Base-by-base conservation (phyloP, 352 stramenopile species). In the Globisporangium heterothallicum region DNA sequence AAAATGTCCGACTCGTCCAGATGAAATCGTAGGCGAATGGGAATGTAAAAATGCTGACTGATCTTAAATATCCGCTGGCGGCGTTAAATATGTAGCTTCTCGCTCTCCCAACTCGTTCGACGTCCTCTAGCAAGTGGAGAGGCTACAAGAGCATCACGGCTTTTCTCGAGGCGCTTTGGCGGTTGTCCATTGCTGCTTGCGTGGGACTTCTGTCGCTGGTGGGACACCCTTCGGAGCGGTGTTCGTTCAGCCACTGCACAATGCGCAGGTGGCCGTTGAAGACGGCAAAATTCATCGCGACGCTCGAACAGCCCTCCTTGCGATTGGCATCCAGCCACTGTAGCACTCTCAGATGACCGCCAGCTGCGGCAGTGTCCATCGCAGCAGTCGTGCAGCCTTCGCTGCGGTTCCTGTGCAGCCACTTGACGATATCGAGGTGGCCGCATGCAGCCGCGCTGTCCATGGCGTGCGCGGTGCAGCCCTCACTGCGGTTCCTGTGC, bases 321-420 rank as follows among this genome's bases (percentile, higher is more conserved):
- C 78, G 72, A 43, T 86, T 66, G 18, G 55, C 42, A 49, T 78
- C 69, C 16, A 89, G 61, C 63, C 75, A 89, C 29, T 63, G 58
- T 22, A 89, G 66, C 8, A 81, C 68, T 0, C 66, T 50, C 45
- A 88, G 64, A 34, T 80, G 68, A 12, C 78, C 79, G 35, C 72
- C 65, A 1, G 62, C 69, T 0, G 78, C 75, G 14, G 75, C 76
- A 24, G 63, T 77, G 32, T 89, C 72, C 63, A 89, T 89, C 3
- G 76, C 78, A 12, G 68, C 56, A 7, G 66, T 85, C 1, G 76
- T 73, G 42, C 76, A 89, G 16, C 76, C 76, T 42, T 87, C 78
- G 3, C 34, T 49, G 13, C 76, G 63, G 44, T 86, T 65, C 12
- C 59, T 47, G 36, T 89, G 78, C 10, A 89, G 56, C 62, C 72